Evolutionary conservation across 495 filamentous ascomycete species (phyloP), one percentile per base, ranked within the genome.

Genomic region (Aspergillus ellipticus): DNA sequence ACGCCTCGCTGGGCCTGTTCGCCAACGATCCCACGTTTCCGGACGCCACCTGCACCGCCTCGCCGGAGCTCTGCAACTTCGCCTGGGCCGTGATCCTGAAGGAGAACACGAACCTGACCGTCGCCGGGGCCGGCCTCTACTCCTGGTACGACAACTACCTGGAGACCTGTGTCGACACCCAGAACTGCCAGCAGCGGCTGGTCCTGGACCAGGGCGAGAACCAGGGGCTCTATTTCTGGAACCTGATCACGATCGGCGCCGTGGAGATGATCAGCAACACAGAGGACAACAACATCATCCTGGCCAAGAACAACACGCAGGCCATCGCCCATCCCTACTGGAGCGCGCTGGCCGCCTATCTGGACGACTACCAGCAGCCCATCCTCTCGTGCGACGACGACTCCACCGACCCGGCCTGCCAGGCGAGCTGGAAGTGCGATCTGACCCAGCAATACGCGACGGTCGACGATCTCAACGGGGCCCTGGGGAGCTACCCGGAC

Each of bases 111-210:
- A 57, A 57, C 21, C 20, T 57, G 37, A 26, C 50, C 20, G 29
- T 57, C 48, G 41, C 48, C 10, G 49, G 45, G 7, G 55, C 55
- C 21, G 48, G 55, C 3, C 50, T 49, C 17, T 57, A 57, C 39
- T 57, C 55, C 9, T 57, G 55, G 55, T 57, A 51, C 41, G 51
- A 49, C 49, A 26, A 48, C 42, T 57, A 57, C 20, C 50, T 29
- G 8, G 48, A 57, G 21, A 42, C 42, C 55, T 57, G 55, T 41
- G 51, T 57, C 17, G 55, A 57, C 41, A 35, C 16, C 10, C 55
- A 57, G 22, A 39, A 17, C 31, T 57, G 55, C 22, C 55, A 57
- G 28, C 35, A 52, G 15, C 35, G 35, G 11, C 35, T 39, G 8
- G 35, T 39, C 13, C 11, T 39, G 8, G 35, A 39, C 35, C n/a